Base-by-base conservation (phyloP, 2,329 filamentous ascomycete genomes). In the Lasiodiplodia theobromae region DNA sequence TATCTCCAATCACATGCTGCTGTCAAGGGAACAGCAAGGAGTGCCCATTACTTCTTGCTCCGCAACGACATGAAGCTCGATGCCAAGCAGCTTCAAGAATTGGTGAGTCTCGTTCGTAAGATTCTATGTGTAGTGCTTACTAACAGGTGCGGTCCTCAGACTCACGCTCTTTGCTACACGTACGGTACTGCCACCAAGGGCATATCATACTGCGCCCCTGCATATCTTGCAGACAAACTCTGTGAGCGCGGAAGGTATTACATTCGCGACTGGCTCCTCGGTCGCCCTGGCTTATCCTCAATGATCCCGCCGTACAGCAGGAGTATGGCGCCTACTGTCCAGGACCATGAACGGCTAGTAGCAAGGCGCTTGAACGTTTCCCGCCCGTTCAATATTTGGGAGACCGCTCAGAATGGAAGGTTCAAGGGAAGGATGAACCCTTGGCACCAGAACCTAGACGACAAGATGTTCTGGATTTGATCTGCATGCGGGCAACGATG, bases 141-240 rank as follows among this genome's bases (percentile, higher is more conserved):
- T 44, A 6, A 44, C 40, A n/a, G 40, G 4, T n/a, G 40, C 18
- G 16, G 8, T 8, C 8, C 2, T 44, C 16, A 75, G 72, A 80
- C 78, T 0, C 72, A 78, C 68, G 44, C 69, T 0, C 69, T 82
- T 23, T 81, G 76, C 73, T 77, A 74, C 71, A 72, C 73, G 5
- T 82, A 79, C 63, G 75, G 72, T 8, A 72, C 76, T 1, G 70
- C 78, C 0, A 77, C 74, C 0, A 69, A 63, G 3, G 73, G 71
- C 0, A 77, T 82, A 0, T 80, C 78, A 0, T 81, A 82, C 58
- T 73, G 71, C 2, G 56, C 77, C 0, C 78, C 79, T 0, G 75
- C 80, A 0, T 82, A 82, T 74, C 78, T 78, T 67, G 79, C 80
- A 8, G 79, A 82, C 64, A 74, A 74, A 1, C 75, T 82, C 2